Evolutionary conservation across 345 rosid species (phyloP).

Genomic region (Durio zibethinus): DNA sequence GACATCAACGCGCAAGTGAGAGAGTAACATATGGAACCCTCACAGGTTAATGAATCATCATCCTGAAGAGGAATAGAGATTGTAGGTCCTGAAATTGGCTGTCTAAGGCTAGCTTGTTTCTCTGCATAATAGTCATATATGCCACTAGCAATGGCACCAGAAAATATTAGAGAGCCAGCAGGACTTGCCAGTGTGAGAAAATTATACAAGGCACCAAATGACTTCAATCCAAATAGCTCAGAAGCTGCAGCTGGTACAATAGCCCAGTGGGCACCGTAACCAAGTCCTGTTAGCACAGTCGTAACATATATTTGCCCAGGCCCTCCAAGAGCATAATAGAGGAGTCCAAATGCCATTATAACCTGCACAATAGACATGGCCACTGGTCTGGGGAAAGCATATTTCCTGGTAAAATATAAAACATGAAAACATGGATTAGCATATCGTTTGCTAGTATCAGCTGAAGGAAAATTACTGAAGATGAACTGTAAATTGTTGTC

Average conservation of each 20-base stretch:
- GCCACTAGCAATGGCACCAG: slow-evolving; percentile 71
- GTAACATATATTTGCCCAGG: slow-evolving; percentile 62
- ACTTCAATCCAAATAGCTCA: slow-evolving; percentile 67
- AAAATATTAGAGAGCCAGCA: slow-evolving; percentile 67
- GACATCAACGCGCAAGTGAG: slow-evolving; percentile 59
- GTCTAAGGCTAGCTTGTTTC: slow-evolving; percentile 40
- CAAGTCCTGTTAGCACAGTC: slow-evolving; percentile 55
- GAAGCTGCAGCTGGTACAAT: slow-evolving; percentile 61
- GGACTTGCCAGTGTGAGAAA: slow-evolving; percentile 55
- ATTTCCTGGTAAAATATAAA: slow-evolving; percentile 34
- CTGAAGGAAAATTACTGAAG: neutral
- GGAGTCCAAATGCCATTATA: slow-evolving; percentile 57
- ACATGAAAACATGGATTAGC: neutral
- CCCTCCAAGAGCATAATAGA: slow-evolving; percentile 55
- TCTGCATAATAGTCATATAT: slow-evolving; percentile 70
- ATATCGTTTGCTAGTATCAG: slow-evolving; percentile 1
- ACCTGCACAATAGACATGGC: slow-evolving; percentile 62
- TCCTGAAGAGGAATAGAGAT: slow-evolving; percentile 7
- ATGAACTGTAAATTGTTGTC: too few species aligned
- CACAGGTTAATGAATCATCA: slow-evolving; percentile 45
- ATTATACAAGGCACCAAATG: slow-evolving; percentile 71
- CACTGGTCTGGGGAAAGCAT: slow-evolving; percentile 57
- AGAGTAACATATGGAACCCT: slow-evolving; percentile 59
- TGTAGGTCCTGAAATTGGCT: neutral
- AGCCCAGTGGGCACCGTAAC: slow-evolving; percentile 67